phyloP scores from a whole-genome alignment of 116 monocot species.

The Posidonia oceanica region DNA sequence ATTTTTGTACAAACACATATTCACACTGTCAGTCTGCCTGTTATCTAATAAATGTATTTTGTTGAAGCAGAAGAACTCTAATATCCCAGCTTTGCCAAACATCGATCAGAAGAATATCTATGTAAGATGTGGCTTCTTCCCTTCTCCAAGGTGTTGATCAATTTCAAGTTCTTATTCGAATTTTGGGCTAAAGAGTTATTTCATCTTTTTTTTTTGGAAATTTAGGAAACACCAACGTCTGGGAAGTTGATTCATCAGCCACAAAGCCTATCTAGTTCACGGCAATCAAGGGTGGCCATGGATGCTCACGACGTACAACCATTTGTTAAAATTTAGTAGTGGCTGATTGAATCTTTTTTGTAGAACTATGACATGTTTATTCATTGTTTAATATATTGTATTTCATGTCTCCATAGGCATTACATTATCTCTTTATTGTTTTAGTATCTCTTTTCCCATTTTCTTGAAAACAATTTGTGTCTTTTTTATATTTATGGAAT shows the following conservation, averaged over 20 bases:
- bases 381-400: neutral
- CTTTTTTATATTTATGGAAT: no score
- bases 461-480: no score
- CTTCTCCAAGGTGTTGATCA: neutral
- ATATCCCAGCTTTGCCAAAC: constrained; percentile 15
- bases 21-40: neutral
- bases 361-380: neutral
- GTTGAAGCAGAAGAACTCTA: constrained; percentile 38
- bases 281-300: constrained; percentile 37
- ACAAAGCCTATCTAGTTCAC: constrained; percentile 41
- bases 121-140: constrained; percentile 27
- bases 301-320: constrained; percentile 8
- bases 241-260: constrained; percentile 30
- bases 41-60: neutral
- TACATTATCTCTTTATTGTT: neutral
- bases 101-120: constrained; percentile 24
- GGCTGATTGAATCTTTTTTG: neutral
- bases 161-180: neutral
- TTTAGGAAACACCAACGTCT: constrained; percentile 66
- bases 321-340: neutral
- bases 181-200: neutral
- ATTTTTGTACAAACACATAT: neutral
- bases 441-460: no score
- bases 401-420: no score
- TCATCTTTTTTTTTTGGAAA: neutral